Conservation (phyloP, 805 yeast species). For the Candida oleophila region DNA sequence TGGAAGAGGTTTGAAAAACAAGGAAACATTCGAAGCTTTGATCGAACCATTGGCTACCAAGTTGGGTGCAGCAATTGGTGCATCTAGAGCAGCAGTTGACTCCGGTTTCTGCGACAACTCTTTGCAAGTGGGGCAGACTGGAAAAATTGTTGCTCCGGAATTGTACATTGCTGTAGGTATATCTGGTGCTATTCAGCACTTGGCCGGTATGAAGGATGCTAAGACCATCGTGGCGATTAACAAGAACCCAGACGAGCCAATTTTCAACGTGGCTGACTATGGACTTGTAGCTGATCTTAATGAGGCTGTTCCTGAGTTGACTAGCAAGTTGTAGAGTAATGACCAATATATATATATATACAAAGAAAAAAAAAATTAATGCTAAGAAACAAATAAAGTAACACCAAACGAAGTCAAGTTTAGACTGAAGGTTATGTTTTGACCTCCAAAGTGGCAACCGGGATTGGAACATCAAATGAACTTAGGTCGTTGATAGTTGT, state of each 20-base stretch:
- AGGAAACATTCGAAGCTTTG: constrained; percentile 77
- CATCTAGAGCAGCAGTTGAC: constrained; percentile 97
- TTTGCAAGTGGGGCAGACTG: constrained; percentile 96
- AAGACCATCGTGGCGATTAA: constrained; percentile 92
- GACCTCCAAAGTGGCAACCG: too few species aligned
- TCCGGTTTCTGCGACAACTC: constrained; percentile 95
- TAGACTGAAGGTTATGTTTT: too few species aligned
- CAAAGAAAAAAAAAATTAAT: too few species aligned
- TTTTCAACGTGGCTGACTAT: constrained; percentile 85
- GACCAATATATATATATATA: neutral
- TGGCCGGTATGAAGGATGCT: constrained; percentile 98
- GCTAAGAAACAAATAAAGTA: too few species aligned
- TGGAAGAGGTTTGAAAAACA: constrained; percentile 89
- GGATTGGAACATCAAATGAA: too few species aligned
- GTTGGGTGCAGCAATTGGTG: constrained; percentile 91
- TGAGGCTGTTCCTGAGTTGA: constrained; percentile 86
- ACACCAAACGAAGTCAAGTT: too few species aligned
- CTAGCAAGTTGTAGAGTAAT: constrained; percentile 55
- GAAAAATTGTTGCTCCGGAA: constrained; percentile 96
- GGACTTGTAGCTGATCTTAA: constrained; percentile 89
- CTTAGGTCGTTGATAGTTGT: too few species aligned
- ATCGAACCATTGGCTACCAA: constrained; percentile 82
- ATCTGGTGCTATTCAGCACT: constrained; percentile 96
- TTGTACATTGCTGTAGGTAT: constrained; percentile 91
- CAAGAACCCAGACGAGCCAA: constrained; percentile 92